Conservation (phyloP, 208 protist species). For the Crithidia bombi region DNA sequence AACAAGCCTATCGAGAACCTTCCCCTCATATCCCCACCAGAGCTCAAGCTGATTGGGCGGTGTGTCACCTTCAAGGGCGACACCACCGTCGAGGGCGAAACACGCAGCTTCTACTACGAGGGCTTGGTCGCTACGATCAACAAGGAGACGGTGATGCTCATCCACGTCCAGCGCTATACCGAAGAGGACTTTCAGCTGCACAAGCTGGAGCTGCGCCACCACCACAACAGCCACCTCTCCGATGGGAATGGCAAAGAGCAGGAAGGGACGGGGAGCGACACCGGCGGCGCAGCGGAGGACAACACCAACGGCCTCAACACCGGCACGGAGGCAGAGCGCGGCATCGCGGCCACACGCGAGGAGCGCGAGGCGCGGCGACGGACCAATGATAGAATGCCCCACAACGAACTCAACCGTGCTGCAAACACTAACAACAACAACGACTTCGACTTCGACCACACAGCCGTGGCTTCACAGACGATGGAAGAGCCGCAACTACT, state of each 20-base stretch:
- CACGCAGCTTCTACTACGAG: slow-evolving; percentile 59
- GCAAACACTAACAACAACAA: slow-evolving; percentile 9
- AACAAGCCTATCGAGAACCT: slow-evolving; percentile 67
- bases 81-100: slow-evolving; percentile 52
- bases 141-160: slow-evolving; percentile 79
- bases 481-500: slow-evolving; percentile 16
- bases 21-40: slow-evolving; percentile 51
- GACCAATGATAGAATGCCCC: not conserved
- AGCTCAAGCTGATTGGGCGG: slow-evolving; percentile 85
- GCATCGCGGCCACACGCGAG: slow-evolving; percentile 16
- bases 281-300: no score
- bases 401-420: not conserved
- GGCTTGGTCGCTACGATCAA: slow-evolving; percentile 77
- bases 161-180: slow-evolving; percentile 72
- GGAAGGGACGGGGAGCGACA: not conserved
- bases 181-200: slow-evolving; percentile 63
- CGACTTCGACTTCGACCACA: slow-evolving; percentile 30
- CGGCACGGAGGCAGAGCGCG: no score
- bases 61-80: slow-evolving; percentile 77
- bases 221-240: not conserved
- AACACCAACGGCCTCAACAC: not conserved
- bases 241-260: slow-evolving; percentile 1
- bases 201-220: slow-evolving; percentile 28
- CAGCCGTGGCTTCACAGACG: not conserved
- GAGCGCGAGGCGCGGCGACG: slow-evolving; percentile 14